phyloP scores from a whole-genome alignment of 192 early-diverging fungal genomes.

The Backusella mclennaniae region DNA sequence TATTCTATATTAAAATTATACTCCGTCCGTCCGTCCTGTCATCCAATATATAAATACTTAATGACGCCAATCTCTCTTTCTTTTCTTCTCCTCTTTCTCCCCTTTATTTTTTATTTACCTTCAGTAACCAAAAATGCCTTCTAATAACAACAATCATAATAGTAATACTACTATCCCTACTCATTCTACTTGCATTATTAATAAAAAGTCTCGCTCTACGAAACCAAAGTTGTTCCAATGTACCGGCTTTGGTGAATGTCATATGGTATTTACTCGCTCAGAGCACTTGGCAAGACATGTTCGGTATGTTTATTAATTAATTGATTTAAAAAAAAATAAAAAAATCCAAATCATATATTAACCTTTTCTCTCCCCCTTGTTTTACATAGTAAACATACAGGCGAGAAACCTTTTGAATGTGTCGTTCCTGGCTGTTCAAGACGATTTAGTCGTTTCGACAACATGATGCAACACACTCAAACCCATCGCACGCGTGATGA shows the following conservation, averaged over 20 bases:
- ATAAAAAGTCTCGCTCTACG: constrained; percentile 5
- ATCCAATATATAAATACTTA: not conserved
- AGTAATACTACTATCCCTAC: not conserved
- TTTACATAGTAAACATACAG: constrained; percentile 33
- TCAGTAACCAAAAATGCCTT: not conserved
- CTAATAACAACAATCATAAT: not conserved
- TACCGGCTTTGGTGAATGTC: constrained; percentile 50
- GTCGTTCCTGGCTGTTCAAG: constrained; percentile 61
- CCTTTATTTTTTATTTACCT: not conserved
- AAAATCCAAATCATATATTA: not conserved
- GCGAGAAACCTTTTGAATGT: constrained; percentile 69
- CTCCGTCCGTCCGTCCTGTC: not conserved
- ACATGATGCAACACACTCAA: constrained; percentile 79
- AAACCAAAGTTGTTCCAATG: constrained; percentile 46
- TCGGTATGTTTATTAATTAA: constrained; percentile 19
- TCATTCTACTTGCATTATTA: not conserved
- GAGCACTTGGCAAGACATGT: constrained; percentile 56
- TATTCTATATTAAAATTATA: not conserved
- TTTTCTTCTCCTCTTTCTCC: not conserved
- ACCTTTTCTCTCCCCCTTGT: not conserved
- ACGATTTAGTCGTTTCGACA: constrained; percentile 74
- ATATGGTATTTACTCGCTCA: constrained; percentile 54
- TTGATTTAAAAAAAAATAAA: not conserved
- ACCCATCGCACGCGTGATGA: constrained; percentile 50
- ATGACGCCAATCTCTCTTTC: not conserved